phyloP scores from a whole-genome alignment of 2,329 filamentous ascomycete species.

The Colletotrichum sp. region DNA sequence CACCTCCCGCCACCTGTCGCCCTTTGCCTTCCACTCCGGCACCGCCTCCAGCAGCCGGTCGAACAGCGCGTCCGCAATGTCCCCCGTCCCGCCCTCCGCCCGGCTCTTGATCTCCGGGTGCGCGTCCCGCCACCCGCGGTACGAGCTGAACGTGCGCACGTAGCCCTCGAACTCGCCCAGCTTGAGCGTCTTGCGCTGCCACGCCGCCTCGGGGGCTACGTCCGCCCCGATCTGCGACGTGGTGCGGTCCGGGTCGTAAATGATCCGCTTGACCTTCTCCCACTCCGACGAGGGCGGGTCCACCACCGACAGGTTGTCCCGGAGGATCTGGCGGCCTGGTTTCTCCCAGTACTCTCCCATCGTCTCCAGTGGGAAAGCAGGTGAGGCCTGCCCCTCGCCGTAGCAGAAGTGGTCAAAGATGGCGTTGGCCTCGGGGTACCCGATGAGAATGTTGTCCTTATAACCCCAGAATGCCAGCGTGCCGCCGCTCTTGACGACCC shows the following conservation, averaged over 20 bases:
- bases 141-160: constrained; percentile 64
- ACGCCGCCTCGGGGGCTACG: constrained; percentile 34
- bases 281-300: constrained; percentile 56
- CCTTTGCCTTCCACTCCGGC: constrained; percentile 53
- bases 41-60: constrained; percentile 61
- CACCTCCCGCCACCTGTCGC: constrained; percentile 55
- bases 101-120: constrained; percentile 55
- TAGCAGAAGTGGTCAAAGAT: constrained; percentile 63
- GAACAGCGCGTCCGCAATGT: constrained; percentile 67
- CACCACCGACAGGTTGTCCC: constrained; percentile 55
- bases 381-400: constrained; percentile 47
- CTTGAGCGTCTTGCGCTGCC: constrained; percentile 59
- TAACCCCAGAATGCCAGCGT: constrained; percentile 72
- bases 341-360: constrained; percentile 68
- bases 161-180: constrained; percentile 67
- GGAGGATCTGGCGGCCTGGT: constrained; percentile 61
- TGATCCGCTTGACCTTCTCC: constrained; percentile 54
- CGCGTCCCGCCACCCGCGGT: constrained; percentile 61
- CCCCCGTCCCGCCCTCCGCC: constrained; percentile 60
- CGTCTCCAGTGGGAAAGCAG: constrained; percentile 47
- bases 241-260: constrained; percentile 60
- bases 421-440: constrained; percentile 53
- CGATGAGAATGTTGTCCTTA: constrained; percentile 65
- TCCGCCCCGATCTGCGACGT: constrained; percentile 34
- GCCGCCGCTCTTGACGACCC: constrained; percentile 58